phyloP scores from a whole-genome alignment of 2,329 filamentous ascomycete genomes.

The Chlorencoelia australis region DNA sequence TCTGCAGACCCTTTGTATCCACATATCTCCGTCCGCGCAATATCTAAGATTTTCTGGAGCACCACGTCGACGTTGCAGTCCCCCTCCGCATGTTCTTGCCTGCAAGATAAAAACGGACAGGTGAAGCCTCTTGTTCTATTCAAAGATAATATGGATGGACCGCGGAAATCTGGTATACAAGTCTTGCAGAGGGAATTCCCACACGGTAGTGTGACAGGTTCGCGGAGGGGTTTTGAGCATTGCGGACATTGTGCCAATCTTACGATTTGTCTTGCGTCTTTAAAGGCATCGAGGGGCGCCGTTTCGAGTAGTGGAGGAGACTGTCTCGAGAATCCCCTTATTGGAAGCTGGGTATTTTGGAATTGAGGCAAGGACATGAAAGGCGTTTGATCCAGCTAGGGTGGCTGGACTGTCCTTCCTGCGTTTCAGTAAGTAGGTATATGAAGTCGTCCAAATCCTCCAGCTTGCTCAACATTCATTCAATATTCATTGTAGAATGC shows the following conservation, averaged over 20 bases:
- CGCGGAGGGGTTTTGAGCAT: slow-evolving; percentile 58
- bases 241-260: slow-evolving; percentile 67
- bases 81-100: slow-evolving; percentile 60
- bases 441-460: no score
- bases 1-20: slow-evolving; percentile 16
- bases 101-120: slow-evolving; percentile 63
- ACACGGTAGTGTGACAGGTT: slow-evolving; percentile 71
- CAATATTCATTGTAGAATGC: no score
- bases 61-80: slow-evolving; percentile 74
- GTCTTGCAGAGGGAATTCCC: slow-evolving; percentile 65
- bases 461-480: no score
- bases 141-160: background rate
- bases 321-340: background rate
- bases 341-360: no score
- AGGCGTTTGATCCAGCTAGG: no score
- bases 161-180: slow-evolving; percentile 62
- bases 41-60: slow-evolving; percentile 58
- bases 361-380: slow-evolving; percentile 2
- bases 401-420: no score
- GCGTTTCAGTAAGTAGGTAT: no score
- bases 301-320: background rate
- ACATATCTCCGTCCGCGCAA: slow-evolving; percentile 44
- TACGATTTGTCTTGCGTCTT: slow-evolving; percentile 53
- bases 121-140: slow-evolving; percentile 35
- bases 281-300: slow-evolving; percentile 8